These are phyloP conservation scores for Sanghuangporus baumii DNA, from an alignment of 1,284 basidiomycete genomes.

Conservation along the genomic window DNA sequence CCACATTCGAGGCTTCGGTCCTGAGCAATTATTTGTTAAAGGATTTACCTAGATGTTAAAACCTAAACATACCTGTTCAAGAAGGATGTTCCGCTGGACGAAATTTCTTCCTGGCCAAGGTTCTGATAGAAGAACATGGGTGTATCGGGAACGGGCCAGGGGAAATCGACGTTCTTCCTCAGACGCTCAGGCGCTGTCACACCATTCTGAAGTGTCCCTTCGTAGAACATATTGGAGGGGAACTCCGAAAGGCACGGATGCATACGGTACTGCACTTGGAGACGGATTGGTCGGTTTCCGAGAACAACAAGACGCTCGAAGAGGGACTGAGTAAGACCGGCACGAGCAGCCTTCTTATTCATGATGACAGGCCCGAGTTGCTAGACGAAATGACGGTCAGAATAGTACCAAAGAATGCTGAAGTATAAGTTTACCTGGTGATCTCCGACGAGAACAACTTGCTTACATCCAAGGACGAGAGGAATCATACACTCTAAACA, in stretches of 20 bases:
- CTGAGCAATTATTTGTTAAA: slow-evolving; percentile 36
- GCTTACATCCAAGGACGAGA: slow-evolving; percentile 95
- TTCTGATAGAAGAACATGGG: slow-evolving; percentile 99
- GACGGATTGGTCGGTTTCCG: slow-evolving; percentile 92
- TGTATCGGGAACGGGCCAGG: slow-evolving; percentile 96
- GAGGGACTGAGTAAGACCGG: slow-evolving; percentile 94
- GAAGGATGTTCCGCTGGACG: slow-evolving; percentile 97
- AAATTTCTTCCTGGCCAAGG: slow-evolving; percentile 97
- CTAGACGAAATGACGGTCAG: slow-evolving; percentile 29
- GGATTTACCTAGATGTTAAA: slow-evolving; percentile 14
- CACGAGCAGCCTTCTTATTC: slow-evolving; percentile 99
- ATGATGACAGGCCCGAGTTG: slow-evolving; percentile 99
- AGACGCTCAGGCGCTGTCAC: slow-evolving; percentile 97
- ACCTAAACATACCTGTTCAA: slow-evolving; percentile 68
- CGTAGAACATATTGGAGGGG: slow-evolving; percentile 99
- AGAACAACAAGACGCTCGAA: slow-evolving; percentile 97
- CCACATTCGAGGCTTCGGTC: slow-evolving; percentile 97
- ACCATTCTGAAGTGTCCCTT: slow-evolving; percentile 97
- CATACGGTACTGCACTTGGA: slow-evolving; percentile 99
- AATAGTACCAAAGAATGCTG: slow-evolving; percentile 1
- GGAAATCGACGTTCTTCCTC: slow-evolving; percentile 97
- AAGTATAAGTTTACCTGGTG: slow-evolving; percentile 55
- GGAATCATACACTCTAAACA: slow-evolving; percentile 96
- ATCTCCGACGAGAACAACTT: slow-evolving; percentile 97
- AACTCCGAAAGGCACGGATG: slow-evolving; percentile 99